These are phyloP conservation scores for Cladophialophora immunda DNA, from an alignment of 2,329 filamentous ascomycete species.

Conservation along the genomic window DNA sequence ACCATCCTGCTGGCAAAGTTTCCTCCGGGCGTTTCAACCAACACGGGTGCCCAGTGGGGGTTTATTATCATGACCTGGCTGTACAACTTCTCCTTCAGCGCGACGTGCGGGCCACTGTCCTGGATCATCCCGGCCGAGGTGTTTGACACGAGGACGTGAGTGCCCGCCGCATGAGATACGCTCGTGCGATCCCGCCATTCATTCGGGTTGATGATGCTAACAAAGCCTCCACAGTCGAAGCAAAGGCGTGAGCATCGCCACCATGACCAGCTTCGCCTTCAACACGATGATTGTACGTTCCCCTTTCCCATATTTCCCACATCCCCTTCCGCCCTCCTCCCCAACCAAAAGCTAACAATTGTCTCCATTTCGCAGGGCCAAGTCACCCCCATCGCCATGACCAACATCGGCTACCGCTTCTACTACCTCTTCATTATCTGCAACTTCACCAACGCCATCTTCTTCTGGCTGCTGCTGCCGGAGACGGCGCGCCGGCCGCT, in stretches of 20 bases:
- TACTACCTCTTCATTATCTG: constrained; percentile 72
- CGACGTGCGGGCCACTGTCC: constrained; percentile 73
- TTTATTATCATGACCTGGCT: constrained; percentile 82
- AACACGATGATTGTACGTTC: constrained; percentile 72
- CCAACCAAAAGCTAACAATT: constrained; percentile 3
- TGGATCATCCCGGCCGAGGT: constrained; percentile 71
- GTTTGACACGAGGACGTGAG: constrained; percentile 74
- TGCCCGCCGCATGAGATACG: no score
- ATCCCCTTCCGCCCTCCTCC: neutral
- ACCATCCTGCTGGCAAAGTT: constrained; percentile 66
- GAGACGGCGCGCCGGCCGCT: constrained; percentile 66
- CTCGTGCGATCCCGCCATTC: no score
- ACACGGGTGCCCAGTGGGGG: constrained; percentile 69
- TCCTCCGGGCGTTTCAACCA: constrained; percentile 64
- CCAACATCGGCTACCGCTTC: constrained; percentile 62
- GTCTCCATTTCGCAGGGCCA: constrained; percentile 54
- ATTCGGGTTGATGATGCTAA: neutral
- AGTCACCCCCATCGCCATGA: constrained; percentile 69
- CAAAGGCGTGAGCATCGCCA: constrained; percentile 78
- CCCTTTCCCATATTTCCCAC: neutral
- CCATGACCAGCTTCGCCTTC: constrained; percentile 77
- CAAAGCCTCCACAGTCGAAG: constrained; percentile 54
- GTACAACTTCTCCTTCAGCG: constrained; percentile 80
- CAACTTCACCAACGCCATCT: constrained; percentile 73
- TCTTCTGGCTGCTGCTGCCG: constrained; percentile 73